A percentile compares a stretch with the other conserved stretches of the same genome.
Conservation (phyloP, 1,284 basidiomycete species). For the Melampsora larici-populina region DNA sequence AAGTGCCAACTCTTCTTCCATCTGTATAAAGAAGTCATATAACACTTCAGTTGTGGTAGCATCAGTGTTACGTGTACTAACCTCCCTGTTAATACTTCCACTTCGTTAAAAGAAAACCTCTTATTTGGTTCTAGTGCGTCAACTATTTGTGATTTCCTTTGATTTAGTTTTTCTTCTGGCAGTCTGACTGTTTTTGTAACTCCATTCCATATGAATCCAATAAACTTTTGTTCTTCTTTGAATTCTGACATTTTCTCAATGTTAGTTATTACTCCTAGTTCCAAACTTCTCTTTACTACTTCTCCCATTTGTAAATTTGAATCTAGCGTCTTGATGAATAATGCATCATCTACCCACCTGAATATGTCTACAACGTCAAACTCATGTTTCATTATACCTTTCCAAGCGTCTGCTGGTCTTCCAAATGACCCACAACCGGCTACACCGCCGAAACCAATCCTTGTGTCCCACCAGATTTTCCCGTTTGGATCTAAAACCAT, state of each 20-base stretch:
- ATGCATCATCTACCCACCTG: constrained; percentile 6
- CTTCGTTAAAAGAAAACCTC: too few relatives aligned
- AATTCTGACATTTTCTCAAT: background rate
- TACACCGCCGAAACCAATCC: too few relatives aligned
- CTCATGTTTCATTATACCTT: background rate
- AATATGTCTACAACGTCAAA: constrained; percentile 2
- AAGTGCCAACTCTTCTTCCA: background rate
- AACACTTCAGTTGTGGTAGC: constrained; percentile 8
- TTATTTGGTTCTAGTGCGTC: too few relatives aligned
- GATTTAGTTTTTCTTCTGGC: too few relatives aligned
- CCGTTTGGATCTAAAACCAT: background rate
- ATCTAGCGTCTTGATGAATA: background rate
- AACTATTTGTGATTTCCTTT: too few relatives aligned
- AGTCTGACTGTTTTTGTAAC: background rate
- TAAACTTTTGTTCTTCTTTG: too few relatives aligned
- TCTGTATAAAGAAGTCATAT: background rate
- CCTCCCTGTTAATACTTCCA: constrained; percentile 5
- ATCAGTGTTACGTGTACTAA: background rate
- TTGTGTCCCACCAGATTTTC: background rate
- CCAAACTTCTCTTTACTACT: background rate
- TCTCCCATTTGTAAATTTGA: background rate
- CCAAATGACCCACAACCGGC: constrained; percentile 20
- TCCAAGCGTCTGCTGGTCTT: constrained; percentile 6
- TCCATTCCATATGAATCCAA: constrained; percentile 17
- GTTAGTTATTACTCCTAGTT: constrained; percentile 12